phyloP scores from a whole-genome alignment of 2,329 filamentous ascomycete species.

The Pleoardoris graminearum region DNA sequence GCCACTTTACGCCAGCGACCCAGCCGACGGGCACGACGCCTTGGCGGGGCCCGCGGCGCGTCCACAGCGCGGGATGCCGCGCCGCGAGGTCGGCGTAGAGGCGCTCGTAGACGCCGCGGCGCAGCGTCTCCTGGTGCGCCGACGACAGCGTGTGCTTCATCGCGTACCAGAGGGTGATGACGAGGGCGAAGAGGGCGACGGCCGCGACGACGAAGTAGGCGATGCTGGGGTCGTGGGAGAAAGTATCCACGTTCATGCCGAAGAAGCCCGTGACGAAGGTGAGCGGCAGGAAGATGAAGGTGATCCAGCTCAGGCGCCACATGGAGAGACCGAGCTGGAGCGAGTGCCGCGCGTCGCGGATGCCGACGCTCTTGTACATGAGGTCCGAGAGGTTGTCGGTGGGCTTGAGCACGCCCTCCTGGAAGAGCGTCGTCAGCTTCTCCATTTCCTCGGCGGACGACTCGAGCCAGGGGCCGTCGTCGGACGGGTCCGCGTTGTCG shows the following conservation, averaged over 20 bases:
- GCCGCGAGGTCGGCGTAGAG: conserved; percentile 54
- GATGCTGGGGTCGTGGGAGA: conserved; percentile 48
- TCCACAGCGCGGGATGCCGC: conserved; percentile 54
- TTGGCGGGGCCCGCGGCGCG: conserved; percentile 50
- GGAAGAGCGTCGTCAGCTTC: conserved; percentile 52
- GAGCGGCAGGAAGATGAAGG: conserved; percentile 72
- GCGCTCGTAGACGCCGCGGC: conserved; percentile 55
- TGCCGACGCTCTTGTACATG: conserved; percentile 59
- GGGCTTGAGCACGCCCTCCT: conserved; percentile 56
- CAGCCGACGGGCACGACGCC: conserved; percentile 47
- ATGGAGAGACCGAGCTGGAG: conserved; percentile 55
- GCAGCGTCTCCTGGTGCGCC: conserved; percentile 50
- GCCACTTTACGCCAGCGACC: conserved; percentile 52
- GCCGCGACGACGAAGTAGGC: conserved; percentile 57
- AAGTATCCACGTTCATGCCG: conserved; percentile 57
- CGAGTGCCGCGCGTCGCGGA: conserved; percentile 55
- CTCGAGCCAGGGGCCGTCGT: conserved; percentile 48
- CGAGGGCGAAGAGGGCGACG: conserved; percentile 51
- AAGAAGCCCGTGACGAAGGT: conserved; percentile 56
- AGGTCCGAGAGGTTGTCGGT: conserved; percentile 54
- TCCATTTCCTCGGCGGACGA: conserved; percentile 48
- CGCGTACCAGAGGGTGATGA: conserved; percentile 53
- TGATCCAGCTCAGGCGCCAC: conserved; percentile 66
- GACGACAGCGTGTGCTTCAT: conserved; percentile 52
- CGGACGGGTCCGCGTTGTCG: conserved; percentile 36